Evolutionary conservation across 768 basidiomycete genomes (phyloP).

Genomic region (Xerocomellus chrysenteron): DNA sequence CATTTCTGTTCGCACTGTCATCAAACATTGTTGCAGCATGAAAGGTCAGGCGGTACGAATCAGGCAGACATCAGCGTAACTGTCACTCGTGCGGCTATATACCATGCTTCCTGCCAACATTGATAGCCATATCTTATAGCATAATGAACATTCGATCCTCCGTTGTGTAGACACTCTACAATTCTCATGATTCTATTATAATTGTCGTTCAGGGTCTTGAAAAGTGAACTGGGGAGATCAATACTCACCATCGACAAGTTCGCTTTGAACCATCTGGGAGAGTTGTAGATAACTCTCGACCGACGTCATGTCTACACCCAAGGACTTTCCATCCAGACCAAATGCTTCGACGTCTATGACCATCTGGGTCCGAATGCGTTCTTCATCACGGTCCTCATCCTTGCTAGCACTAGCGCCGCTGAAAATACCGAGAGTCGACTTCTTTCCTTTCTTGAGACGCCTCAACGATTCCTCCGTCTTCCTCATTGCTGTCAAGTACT

Average conservation of each 20-base stretch:
- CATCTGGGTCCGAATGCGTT: conserved; percentile 82
- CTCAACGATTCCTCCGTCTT: conserved; percentile 91
- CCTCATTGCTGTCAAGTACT: conserved; percentile 78
- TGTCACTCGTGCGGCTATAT: conserved; percentile 59
- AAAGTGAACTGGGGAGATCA: neutral
- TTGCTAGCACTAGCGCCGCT: conserved; percentile 46
- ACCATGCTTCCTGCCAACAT: conserved; percentile 48
- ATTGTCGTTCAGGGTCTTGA: neutral
- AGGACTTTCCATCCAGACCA: conserved; percentile 66
- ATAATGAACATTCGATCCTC: neutral
- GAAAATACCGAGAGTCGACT: conserved; percentile 77
- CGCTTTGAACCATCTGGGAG: conserved; percentile 57
- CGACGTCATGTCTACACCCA: conserved; percentile 62
- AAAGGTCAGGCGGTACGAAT: conserved; percentile 17
- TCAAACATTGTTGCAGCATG: conserved; percentile 38
- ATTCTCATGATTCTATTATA: conserved; percentile 14
- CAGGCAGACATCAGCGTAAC: conserved; percentile 34
- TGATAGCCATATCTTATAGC: conserved; percentile 12
- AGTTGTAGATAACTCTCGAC: conserved; percentile 55
- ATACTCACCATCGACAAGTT: conserved; percentile 34
- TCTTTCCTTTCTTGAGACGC: conserved; percentile 85
- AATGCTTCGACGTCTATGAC: conserved; percentile 83
- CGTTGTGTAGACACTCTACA: neutral
- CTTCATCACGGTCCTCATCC: conserved; percentile 79
- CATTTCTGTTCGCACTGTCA: conserved; percentile 54